These are phyloP conservation scores for Forsythia suspensa DNA, from an alignment of 257 asterid species.

Conservation along the genomic window DNA sequence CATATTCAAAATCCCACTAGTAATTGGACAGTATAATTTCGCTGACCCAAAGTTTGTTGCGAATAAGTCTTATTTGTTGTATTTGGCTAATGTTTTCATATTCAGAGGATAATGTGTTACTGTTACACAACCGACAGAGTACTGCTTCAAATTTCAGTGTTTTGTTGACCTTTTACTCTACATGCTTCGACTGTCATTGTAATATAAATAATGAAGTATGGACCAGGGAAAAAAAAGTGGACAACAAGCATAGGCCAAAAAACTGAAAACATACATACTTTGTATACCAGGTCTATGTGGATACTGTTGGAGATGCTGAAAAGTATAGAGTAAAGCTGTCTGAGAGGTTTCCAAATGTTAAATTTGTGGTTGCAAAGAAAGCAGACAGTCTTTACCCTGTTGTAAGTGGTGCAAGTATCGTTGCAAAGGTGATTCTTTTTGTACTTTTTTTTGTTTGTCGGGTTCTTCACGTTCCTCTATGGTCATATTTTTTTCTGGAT, in stretches of 20 bases:
- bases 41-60: neutral
- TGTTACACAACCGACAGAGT: neutral
- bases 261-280: neutral
- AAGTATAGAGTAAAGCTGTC: slow-evolving; percentile 85
- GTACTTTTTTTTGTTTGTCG: neutral
- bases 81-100: neutral
- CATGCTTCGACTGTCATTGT: neutral
- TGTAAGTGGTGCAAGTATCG: slow-evolving; percentile 99
- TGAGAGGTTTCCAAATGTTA: slow-evolving; percentile 71
- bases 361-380: slow-evolving; percentile 91
- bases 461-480: neutral
- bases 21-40: neutral
- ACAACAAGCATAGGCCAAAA: neutral
- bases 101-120: neutral
- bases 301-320: slow-evolving; percentile 96
- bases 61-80: neutral
- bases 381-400: slow-evolving; percentile 98
- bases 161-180: neutral
- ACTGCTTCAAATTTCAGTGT: too few relatives aligned
- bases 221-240: neutral
- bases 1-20: neutral
- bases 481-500: neutral
- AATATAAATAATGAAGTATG: neutral
- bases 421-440: slow-evolving; percentile 73
- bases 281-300: slow-evolving; percentile 76